Evolutionary conservation across 2,329 filamentous ascomycete genomes (phyloP).

Genomic region (Paecilomyces sp.): DNA sequence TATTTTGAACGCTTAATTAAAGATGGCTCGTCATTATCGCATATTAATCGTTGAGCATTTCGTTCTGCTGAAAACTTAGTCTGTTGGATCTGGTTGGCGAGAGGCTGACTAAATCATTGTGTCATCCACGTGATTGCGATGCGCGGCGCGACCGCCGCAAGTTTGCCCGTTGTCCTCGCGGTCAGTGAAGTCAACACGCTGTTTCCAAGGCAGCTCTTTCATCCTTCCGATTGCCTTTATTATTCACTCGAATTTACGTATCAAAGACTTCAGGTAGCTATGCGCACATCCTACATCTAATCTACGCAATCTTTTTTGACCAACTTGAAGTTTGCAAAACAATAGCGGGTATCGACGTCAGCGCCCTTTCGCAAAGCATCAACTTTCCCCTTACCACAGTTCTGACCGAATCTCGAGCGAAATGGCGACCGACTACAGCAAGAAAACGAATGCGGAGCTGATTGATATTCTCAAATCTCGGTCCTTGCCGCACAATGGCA

Average conservation of each 20-base stretch:
- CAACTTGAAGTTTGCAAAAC: neutral
- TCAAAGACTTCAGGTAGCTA: neutral
- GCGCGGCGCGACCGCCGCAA: neutral
- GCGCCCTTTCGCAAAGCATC: neutral
- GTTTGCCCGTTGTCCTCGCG: neutral
- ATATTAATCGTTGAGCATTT: no score
- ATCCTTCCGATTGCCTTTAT: neutral
- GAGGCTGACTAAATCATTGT: neutral
- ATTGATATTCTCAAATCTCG: constrained; percentile 44
- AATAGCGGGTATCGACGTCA: neutral
- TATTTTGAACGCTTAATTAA: no score
- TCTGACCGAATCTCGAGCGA: neutral
- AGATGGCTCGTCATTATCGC: no score
- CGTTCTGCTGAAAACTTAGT: neutral
- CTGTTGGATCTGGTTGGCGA: neutral
- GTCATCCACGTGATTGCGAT: neutral
- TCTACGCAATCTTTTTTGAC: neutral
- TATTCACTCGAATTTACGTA: neutral
- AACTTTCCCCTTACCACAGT: neutral
- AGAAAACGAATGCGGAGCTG: constrained; percentile 44
- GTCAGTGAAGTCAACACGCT: neutral
- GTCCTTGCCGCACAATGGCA: constrained; percentile 40
- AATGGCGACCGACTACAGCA: constrained; percentile 41
- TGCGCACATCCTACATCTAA: neutral
- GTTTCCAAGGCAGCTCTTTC: neutral